These are phyloP conservation scores for Fusarium annulatum DNA, from an alignment of 2,329 filamentous ascomycete genomes.

Conservation along the genomic window DNA sequence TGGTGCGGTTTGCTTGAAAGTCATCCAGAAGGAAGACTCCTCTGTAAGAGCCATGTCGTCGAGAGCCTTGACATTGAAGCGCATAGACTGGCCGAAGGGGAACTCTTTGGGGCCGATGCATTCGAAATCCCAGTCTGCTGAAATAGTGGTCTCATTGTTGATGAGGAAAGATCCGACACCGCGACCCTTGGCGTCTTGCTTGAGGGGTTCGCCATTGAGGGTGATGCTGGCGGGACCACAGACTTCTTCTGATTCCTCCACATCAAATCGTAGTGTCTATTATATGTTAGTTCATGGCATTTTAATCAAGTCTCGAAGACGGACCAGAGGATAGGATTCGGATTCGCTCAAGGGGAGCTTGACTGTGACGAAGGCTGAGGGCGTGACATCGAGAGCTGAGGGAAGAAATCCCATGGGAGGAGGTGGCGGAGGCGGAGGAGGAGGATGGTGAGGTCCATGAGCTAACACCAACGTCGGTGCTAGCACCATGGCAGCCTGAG, in stretches of 20 bases:
- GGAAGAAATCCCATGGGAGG: conserved; percentile 31
- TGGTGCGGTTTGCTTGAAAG: conserved; percentile 60
- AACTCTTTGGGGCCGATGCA: conserved; percentile 55
- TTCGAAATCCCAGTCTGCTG: conserved; percentile 60
- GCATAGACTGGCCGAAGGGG: conserved; percentile 57
- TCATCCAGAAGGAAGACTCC: conserved; percentile 54
- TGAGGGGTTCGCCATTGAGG: conserved; percentile 58
- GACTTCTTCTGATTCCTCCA: conserved; percentile 57
- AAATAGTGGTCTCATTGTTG: conserved; percentile 52
- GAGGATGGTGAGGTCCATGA: conserved; percentile 33
- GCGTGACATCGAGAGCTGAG: conserved; percentile 30
- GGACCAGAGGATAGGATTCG: conserved; percentile 39
- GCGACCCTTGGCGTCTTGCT: conserved; percentile 52
- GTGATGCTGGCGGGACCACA: conserved; percentile 61
- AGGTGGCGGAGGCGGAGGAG: conserved; percentile 20
- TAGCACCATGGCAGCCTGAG: conserved; percentile 45
- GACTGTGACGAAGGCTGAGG: conserved; percentile 38
- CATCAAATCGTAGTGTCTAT: conserved; percentile 56
- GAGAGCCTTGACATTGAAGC: conserved; percentile 56
- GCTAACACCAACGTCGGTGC: conserved; percentile 39
- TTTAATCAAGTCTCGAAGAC: not conserved
- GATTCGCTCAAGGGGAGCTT: conserved; percentile 28
- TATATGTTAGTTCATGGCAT: conserved; percentile 9
- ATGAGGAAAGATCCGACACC: conserved; percentile 57
- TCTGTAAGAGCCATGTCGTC: conserved; percentile 54